Evolutionary conservation across 495 filamentous ascomycete genomes (phyloP), one percentile per base, ranked within the genome.

Genomic region (Hyaloscypha hepaticicola): DNA sequence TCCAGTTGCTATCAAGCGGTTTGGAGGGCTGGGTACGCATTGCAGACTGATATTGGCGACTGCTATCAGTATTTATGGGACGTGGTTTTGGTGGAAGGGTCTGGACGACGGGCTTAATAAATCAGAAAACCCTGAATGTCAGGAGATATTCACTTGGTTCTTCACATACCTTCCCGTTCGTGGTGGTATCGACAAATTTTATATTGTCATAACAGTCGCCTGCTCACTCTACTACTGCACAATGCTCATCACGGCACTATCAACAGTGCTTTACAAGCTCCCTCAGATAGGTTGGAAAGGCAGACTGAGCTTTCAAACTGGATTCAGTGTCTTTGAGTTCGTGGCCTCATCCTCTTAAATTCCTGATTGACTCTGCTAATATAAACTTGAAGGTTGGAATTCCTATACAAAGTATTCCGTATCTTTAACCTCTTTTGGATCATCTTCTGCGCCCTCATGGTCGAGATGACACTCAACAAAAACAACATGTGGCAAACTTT

Each of bases 401-500:
- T 62, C 25, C 55, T 73, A 41, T 69, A 55, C 57, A 67, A 63
- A 25, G 49, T 65, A 25, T 63, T 73, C 8, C 67, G 72, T 16
- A 52, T 70, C 19, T 64, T 59, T 33, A 72, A 72, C 58, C 60
- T 72, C 24, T 26, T 70, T 33, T 73, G 72, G 72, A 66, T 72
- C 14, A 21, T 74, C 65, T 72, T 65, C 58, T 72, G 66, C 1
- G 62, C 62, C 38, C 29, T 63, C 38, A 69, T 62, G 22, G 64
- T 74, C 63, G 72, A 74, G 55, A 55, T 64, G 29, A 70, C 72
- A 0, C 68, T 72, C 63, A 72, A 72, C 64, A 70, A 63, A 58
- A 72, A 72, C 58, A 59, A 70, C 60, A 60, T 72, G 19, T 26
- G 58, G 22, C 45, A 59, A 3, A 66, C 71, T 24, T 67, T 74